Conservation (phyloP, 345 rosid genomes). For the Hibiscus tridactylites region DNA sequence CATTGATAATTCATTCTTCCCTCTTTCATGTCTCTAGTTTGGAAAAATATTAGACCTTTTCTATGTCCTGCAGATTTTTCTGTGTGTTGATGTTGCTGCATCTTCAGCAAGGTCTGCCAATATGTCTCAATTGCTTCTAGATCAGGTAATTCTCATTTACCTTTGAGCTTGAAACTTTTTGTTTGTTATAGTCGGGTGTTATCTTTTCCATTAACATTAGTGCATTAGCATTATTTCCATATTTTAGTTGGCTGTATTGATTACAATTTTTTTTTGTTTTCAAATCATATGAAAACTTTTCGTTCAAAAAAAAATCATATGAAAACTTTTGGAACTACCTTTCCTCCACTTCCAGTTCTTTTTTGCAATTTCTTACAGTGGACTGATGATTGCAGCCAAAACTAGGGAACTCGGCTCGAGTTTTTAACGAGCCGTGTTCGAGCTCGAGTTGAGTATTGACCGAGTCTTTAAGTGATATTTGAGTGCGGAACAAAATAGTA, state of each 20-base stretch:
- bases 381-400: too few species aligned
- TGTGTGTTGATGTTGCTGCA: constrained; percentile 88
- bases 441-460: too few species aligned
- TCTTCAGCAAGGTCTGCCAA: constrained; percentile 72
- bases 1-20: constrained; percentile 10
- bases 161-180: constrained; percentile 13
- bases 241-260: too few species aligned
- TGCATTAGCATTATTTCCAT: too few species aligned
- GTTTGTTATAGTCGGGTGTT: not conserved
- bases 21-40: constrained; percentile 7
- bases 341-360: too few species aligned
- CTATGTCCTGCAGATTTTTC: constrained; percentile 61
- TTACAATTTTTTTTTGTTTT: too few species aligned
- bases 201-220: not conserved
- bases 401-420: not conserved
- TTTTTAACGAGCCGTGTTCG: too few species aligned
- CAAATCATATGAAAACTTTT: too few species aligned
- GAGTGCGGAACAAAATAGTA: not conserved
- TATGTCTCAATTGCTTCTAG: constrained; percentile 70
- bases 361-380: too few species aligned
- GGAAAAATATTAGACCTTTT: constrained; percentile 16
- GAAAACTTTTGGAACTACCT: too few species aligned
- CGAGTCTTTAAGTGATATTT: not conserved
- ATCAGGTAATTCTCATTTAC: constrained; percentile 52
- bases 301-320: too few species aligned